Base-by-base conservation (phyloP, 192 early-diverging fungal genomes). In the Dispira simplex region DNA sequence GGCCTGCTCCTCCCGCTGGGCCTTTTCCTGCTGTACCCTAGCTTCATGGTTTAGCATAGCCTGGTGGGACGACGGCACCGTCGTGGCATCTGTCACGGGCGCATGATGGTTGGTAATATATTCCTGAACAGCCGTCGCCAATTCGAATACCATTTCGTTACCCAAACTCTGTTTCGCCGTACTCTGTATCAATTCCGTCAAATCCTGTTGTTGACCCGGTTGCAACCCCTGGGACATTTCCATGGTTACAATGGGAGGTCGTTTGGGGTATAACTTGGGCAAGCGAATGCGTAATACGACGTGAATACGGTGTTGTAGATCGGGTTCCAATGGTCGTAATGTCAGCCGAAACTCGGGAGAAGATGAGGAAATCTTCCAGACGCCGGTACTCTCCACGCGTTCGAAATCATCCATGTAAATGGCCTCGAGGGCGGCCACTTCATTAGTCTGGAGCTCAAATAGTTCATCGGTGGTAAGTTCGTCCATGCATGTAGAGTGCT, bases 61-160 rank as follows among this genome's bases (percentile, higher is more conserved):
- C 69, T 72, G 66, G 69, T 77, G 59, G 47, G 72, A 74, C 27
- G 76, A 77, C 18, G 68, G 69, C 44, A 77, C 75, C 52, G 80
- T 82, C 23, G 73, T 76, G 2, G 77, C 76, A 27, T 75, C 73
- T 20, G 63, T 28, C 8, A 78, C 71, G 11, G 72, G 73, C 10
- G 67, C 67, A 62, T 83, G 78, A 67, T 87, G 76, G 14, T 69
- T 68, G 10, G 81, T 76, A 21, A 89, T 72, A 48, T 73, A 86
- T 16, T 82, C 83, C 46, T 79, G 76, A 25, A 85, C 63, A 25
- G 68, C 68, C 3, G 77, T 72, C 0, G 82, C 76, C 9, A 89
- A 63, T 51, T 84, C 83, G 47, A 81, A 87, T 53, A 87, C 70
- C 82, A 87, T 84, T 68, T 89, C 87, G 49, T 73, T 71, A 0